Percentiles rank a stretch among this genome's conserved stretches.
These are phyloP conservation scores for Magnolia sinica DNA, from an alignment of 164 flowering plant species.

Conservation along the genomic window DNA sequence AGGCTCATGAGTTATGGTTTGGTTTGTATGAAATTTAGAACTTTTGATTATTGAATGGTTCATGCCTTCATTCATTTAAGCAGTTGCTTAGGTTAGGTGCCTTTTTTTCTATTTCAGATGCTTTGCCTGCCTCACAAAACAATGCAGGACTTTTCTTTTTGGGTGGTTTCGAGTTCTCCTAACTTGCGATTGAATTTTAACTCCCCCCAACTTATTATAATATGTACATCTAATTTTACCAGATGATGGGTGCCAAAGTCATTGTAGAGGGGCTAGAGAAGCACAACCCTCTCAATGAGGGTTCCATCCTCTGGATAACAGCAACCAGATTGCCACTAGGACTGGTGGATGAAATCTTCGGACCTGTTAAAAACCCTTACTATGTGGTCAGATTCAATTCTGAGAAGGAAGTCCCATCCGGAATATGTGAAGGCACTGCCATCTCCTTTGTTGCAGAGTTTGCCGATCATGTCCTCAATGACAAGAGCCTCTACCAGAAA, in stretches of 20 bases:
- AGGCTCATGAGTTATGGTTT: no score
- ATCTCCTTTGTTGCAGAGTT: slow-evolving; percentile 83
- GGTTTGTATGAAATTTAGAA: no score
- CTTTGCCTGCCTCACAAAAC: not conserved
- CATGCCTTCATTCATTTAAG: no score
- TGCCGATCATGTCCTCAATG: slow-evolving; percentile 67
- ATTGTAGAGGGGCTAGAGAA: slow-evolving; percentile 87
- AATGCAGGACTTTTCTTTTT: not conserved
- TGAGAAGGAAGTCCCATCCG: slow-evolving; percentile 70
- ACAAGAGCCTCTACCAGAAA: slow-evolving; percentile 65
- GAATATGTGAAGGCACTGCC: slow-evolving; percentile 49
- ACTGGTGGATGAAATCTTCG: slow-evolving; percentile 83
- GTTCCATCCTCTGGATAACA: slow-evolving; percentile 92
- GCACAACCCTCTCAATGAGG: slow-evolving; percentile 87
- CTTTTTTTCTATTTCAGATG: not conserved
- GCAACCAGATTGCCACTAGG: slow-evolving; percentile 70
- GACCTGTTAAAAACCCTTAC: slow-evolving; percentile 89
- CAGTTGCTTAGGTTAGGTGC: no score
- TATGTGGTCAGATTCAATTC: slow-evolving; percentile 84
- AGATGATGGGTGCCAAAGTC: slow-evolving; percentile 73
- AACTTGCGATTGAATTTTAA: not conserved
- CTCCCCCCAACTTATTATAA: not conserved
- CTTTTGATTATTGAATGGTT: no score
- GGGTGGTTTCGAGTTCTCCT: not conserved
- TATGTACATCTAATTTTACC: slow-evolving; percentile 11